These are phyloP conservation scores for Aureobasidium sp. DNA, from an alignment of 2,329 filamentous ascomycete species.

Conservation along the genomic window DNA sequence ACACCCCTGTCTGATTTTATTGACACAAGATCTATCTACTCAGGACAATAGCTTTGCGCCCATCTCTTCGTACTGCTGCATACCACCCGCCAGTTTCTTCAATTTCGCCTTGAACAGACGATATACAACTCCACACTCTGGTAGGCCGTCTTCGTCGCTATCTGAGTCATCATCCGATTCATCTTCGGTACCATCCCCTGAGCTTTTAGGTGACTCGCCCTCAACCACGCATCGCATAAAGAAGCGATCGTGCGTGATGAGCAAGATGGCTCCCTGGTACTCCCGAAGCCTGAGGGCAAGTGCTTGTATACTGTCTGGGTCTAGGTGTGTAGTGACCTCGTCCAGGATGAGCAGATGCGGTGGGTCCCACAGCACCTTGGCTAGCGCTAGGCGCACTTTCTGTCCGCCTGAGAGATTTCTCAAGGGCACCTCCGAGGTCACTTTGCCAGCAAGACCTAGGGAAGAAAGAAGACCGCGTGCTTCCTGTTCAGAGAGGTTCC, in stretches of 20 bases:
- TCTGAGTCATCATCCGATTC: background rate
- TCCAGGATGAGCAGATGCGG: conserved; percentile 70
- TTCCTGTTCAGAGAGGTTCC: conserved; percentile 54
- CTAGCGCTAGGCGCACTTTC: conserved; percentile 55
- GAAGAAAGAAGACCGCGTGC: conserved; percentile 57
- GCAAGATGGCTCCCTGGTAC: conserved; percentile 66
- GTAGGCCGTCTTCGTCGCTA: background rate
- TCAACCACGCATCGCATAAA: conserved; percentile 68
- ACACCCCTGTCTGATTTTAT: background rate
- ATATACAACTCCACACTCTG: background rate
- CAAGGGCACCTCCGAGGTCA: conserved; percentile 65
- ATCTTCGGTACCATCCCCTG: background rate
- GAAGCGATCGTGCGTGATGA: conserved; percentile 77
- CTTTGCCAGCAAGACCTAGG: conserved; percentile 60
- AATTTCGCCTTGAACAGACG: background rate
- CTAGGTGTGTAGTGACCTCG: conserved; percentile 77
- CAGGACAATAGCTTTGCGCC: background rate
- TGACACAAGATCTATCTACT: background rate
- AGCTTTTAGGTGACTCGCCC: conserved; percentile 32
- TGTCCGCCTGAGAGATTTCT: conserved; percentile 71
- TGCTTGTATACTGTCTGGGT: conserved; percentile 70
- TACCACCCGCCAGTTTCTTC: background rate
- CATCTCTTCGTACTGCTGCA: background rate
- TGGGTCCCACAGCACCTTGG: conserved; percentile 56
- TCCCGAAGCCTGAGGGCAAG: conserved; percentile 55